Evolutionary conservation across 1,139 yeast genomes (phyloP).

Genomic region (Diutina ranongensis): DNA sequence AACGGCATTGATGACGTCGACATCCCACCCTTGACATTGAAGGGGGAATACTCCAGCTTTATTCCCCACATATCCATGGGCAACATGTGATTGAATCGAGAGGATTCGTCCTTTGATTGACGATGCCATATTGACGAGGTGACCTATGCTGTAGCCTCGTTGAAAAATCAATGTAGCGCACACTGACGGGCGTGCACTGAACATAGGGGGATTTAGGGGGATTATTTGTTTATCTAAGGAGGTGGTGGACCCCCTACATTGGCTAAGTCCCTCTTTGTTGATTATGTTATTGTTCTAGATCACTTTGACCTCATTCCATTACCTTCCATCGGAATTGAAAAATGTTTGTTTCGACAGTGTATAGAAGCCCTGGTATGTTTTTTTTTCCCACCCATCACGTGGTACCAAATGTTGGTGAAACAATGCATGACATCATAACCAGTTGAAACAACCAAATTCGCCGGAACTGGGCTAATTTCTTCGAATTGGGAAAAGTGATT

Average conservation of each 20-base stretch:
- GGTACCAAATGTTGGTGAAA: background rate
- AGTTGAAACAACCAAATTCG: background rate
- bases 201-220: too few species aligned
- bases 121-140: background rate
- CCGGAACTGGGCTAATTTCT: background rate
- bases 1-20: constrained; percentile 69
- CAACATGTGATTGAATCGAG: constrained; percentile 69
- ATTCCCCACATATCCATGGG: constrained; percentile 81
- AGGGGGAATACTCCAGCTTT: constrained; percentile 72
- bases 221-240: too few species aligned
- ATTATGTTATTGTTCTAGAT: too few species aligned
- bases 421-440: background rate
- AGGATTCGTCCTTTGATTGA: constrained; percentile 7
- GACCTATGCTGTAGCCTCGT: background rate
- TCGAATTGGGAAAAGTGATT: background rate
- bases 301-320: too few species aligned
- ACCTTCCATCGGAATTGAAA: too few species aligned
- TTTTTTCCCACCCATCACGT: background rate
- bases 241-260: too few species aligned
- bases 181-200: too few species aligned
- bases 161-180: background rate
- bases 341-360: too few species aligned
- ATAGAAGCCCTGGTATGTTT: too few species aligned
- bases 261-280: too few species aligned
- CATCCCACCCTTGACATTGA: constrained; percentile 75